Evolutionary conservation across 192 early-diverging fungal species (phyloP).

Genomic region (Umbelopsis sp.): DNA sequence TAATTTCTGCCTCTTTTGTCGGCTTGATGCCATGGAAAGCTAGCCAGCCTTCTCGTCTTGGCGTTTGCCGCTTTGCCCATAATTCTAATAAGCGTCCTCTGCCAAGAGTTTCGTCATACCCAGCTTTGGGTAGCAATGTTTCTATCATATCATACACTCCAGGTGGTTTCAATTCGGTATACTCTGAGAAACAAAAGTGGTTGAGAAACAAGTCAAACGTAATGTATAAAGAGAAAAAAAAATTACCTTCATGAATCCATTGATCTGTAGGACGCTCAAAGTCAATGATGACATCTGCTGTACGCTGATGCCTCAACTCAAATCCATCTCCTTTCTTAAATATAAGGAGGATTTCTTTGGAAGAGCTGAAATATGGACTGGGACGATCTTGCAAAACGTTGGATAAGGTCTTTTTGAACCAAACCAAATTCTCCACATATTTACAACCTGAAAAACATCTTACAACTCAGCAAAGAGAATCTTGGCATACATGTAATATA

Average conservation of each 20-base stretch:
- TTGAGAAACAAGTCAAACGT: not conserved
- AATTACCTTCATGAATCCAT: conserved; percentile 51
- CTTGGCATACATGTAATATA: not conserved
- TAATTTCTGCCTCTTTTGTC: not conserved
- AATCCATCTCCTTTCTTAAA: conserved; percentile 65
- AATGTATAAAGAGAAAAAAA: not conserved
- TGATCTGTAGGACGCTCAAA: conserved; percentile 49
- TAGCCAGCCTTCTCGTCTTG: conserved; percentile 35
- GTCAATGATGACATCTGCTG: conserved; percentile 64
- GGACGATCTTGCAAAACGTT: conserved; percentile 47
- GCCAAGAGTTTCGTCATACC: conserved; percentile 38
- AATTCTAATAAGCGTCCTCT: conserved; percentile 55
- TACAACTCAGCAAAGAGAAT: not conserved
- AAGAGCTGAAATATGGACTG: conserved; percentile 51
- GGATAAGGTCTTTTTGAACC: conserved; percentile 58
- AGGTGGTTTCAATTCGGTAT: conserved; percentile 54
- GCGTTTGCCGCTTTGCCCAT: conserved; percentile 33
- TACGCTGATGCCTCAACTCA: conserved; percentile 60
- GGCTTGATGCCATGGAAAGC: conserved; percentile 28
- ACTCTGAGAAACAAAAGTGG: conserved; percentile 23
- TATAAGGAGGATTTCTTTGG: conserved; percentile 61
- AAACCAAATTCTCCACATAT: conserved; percentile 64
- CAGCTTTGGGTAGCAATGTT: conserved; percentile 55
- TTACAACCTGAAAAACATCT: conserved; percentile 43
- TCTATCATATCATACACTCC: conserved; percentile 61